A percentile compares a stretch with the other conserved stretches of the same genome.
Evolutionary conservation across 192 early-diverging fungal genomes (phyloP).

Genomic region (Coemansia sp.): DNA sequence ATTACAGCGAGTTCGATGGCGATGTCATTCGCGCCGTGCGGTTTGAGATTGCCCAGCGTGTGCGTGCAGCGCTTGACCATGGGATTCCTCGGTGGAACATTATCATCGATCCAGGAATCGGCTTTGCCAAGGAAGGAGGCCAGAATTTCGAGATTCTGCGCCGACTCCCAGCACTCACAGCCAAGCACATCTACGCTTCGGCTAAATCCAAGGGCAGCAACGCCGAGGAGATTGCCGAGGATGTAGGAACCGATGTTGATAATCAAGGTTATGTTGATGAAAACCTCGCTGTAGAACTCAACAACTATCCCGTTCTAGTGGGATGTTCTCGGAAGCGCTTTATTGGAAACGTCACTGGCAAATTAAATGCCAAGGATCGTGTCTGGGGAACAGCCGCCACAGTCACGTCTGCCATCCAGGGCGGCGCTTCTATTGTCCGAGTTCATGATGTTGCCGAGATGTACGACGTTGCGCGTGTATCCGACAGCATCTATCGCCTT

Average conservation of each 20-base stretch:
- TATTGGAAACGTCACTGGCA: conserved; percentile 74
- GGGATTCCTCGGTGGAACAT: conserved; percentile 97
- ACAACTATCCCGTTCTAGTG: conserved; percentile 76
- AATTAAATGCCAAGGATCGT: conserved; percentile 68
- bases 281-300: conserved; percentile 47
- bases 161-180: conserved; percentile 60
- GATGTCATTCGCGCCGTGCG: conserved; percentile 72
- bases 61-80: conserved; percentile 68
- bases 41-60: conserved; percentile 63
- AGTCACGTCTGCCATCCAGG: conserved; percentile 75
- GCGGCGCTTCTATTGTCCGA: conserved; percentile 78
- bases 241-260: conserved; percentile 10
- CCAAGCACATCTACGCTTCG: conserved; percentile 38
- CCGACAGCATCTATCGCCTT: conserved; percentile 66
- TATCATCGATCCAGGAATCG: conserved; percentile 94
- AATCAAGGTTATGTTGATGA: conserved; percentile 50
- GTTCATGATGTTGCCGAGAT: conserved; percentile 97
- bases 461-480: conserved; percentile 80
- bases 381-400: conserved; percentile 90
- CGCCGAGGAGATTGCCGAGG: neutral
- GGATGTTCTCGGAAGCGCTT: conserved; percentile 92
- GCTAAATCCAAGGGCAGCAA: conserved; percentile 15
- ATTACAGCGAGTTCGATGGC: conserved; percentile 69
- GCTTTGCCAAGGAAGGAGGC: conserved; percentile 88
- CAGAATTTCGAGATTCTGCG: conserved; percentile 89